Evolutionary conservation across 768 basidiomycete species (phyloP).

Genomic region (Porphyrellus cyaneotinctus): DNA sequence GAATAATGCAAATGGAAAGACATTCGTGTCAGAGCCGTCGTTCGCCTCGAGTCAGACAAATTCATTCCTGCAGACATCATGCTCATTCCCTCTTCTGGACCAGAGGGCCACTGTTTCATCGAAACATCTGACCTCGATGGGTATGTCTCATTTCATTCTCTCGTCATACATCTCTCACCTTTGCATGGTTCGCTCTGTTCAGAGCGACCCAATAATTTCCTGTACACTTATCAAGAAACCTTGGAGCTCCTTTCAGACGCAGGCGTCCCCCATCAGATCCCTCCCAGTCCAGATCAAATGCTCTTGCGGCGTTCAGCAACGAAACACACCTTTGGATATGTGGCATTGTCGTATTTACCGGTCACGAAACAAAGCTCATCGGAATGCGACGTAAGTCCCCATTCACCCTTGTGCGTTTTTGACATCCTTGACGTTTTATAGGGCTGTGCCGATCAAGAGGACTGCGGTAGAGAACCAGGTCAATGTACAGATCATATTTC

Average conservation of each 20-base stretch:
- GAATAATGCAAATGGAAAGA: slow-evolving; percentile 81
- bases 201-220: slow-evolving; percentile 95
- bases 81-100: slow-evolving; percentile 85
- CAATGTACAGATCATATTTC: slow-evolving; percentile 92
- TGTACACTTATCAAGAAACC: slow-evolving; percentile 93
- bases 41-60: slow-evolving; percentile 86
- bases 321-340: slow-evolving; percentile 98
- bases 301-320: slow-evolving; percentile 90
- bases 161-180: background rate
- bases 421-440: slow-evolving; percentile 23
- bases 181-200: slow-evolving; percentile 75
- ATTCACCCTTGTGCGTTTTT: background rate
- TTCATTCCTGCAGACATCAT: slow-evolving; percentile 96
- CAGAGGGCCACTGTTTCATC: slow-evolving; percentile 95
- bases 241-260: slow-evolving; percentile 55
- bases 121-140: slow-evolving; percentile 98
- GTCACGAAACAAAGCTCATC: slow-evolving; percentile 98
- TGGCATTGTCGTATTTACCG: slow-evolving; percentile 89
- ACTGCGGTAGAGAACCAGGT: slow-evolving; percentile 96
- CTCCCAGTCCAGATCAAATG: slow-evolving; percentile 92
- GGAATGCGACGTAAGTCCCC: slow-evolving; percentile 88
- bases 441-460: slow-evolving; percentile 93
- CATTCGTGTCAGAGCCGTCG: slow-evolving; percentile 86
- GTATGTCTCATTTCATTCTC: slow-evolving; percentile 38
- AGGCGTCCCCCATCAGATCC: slow-evolving; percentile 72